Percentiles rank a stretch among this genome's conserved stretches.
phyloP scores from a whole-genome alignment of 169 alveolate genomes.

The Cryptosporidium sp. region DNA sequence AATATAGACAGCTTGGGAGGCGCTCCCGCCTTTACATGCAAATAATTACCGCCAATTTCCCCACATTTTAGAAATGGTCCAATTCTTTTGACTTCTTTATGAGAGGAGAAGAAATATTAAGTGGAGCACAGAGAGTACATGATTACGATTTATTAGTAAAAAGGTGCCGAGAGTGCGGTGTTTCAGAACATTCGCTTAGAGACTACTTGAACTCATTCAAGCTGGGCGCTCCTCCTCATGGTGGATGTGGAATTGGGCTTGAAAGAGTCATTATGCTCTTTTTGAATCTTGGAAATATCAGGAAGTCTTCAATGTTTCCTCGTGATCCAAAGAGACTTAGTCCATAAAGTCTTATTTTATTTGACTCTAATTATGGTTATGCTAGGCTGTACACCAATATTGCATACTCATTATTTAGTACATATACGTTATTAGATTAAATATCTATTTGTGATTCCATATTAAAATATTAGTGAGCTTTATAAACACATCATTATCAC shows the following conservation, averaged over 20 bases:
- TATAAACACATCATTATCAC: neutral
- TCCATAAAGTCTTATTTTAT: slow-evolving; percentile 85
- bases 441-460: neutral
- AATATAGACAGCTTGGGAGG: neutral
- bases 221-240: slow-evolving; percentile 98
- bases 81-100: slow-evolving; percentile 98
- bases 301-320: slow-evolving; percentile 98
- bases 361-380: neutral
- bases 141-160: slow-evolving; percentile 92
- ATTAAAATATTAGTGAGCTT: too few species aligned
- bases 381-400: neutral
- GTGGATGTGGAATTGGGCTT: slow-evolving; percentile 99
- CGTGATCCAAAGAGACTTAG: slow-evolving; percentile 98
- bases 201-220: slow-evolving; percentile 92
- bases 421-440: neutral
- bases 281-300: slow-evolving; percentile 95
- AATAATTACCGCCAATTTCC: neutral
- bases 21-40: neutral
- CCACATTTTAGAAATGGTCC: slow-evolving; percentile 81
- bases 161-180: slow-evolving; percentile 79
- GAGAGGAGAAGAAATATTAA: slow-evolving; percentile 99
- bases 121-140: slow-evolving; percentile 99
- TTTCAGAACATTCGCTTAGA: slow-evolving; percentile 81
- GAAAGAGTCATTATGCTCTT: slow-evolving; percentile 99
- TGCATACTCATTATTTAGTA: neutral